Evolutionary conservation across 768 basidiomycete genomes (phyloP).

Genomic region (Mycena crocata): DNA sequence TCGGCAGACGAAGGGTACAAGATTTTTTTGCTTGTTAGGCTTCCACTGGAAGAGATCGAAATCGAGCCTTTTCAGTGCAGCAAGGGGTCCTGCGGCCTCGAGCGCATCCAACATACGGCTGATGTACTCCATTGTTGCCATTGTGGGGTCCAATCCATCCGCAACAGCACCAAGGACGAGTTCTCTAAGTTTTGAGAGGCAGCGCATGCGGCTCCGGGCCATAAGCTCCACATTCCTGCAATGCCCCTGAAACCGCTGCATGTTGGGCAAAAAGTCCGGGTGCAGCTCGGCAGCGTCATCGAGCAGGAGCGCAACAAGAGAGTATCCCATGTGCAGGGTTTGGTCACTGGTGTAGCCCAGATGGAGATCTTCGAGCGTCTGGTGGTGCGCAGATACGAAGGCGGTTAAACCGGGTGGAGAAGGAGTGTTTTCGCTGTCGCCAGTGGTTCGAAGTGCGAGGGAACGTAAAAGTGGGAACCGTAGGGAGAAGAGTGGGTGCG

Average conservation of each 20-base stretch:
- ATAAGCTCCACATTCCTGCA: slow-evolving; percentile 19
- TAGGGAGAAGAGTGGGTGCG: slow-evolving; percentile 13
- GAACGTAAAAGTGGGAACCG: slow-evolving; percentile 24
- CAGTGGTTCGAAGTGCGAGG: slow-evolving; percentile 4
- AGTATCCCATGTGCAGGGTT: no score
- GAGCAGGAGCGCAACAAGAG: slow-evolving; percentile 9
- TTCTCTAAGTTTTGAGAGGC: background rate
- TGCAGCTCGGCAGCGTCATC: background rate
- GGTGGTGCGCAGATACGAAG: slow-evolving; percentile 22
- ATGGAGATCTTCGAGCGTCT: slow-evolving; percentile 14
- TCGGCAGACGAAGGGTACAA: slow-evolving; percentile 8
- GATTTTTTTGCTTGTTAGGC: background rate
- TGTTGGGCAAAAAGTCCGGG: slow-evolving; percentile 24
- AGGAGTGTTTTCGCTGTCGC: background rate
- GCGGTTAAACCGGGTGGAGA: slow-evolving; percentile 13
- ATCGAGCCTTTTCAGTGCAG: slow-evolving; percentile 4
- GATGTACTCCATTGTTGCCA: background rate
- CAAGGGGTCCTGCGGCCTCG: background rate
- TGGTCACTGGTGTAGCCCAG: slow-evolving; percentile 3
- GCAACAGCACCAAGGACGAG: background rate
- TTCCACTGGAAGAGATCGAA: slow-evolving; percentile 21
- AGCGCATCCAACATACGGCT: slow-evolving; percentile 7
- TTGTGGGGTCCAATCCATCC: no score
- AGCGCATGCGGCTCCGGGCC: slow-evolving; percentile 22
- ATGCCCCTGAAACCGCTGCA: slow-evolving; percentile 17